A percentile compares a stretch with the other conserved stretches of the same genome.
Conservation (phyloP, 345 rosid species). For the Streptanthus diversifolius region DNA sequence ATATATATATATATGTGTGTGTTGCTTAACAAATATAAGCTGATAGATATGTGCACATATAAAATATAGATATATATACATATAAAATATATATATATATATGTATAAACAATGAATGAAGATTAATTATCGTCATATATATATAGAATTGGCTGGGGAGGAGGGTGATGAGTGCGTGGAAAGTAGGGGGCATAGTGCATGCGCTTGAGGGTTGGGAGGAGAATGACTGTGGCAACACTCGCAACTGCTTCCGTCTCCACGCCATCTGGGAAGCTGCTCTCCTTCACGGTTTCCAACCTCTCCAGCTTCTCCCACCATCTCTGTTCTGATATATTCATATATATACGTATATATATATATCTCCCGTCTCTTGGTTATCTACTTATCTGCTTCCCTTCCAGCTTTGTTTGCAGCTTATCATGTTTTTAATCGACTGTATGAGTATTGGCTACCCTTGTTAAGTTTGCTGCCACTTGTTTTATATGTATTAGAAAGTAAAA, state of each 20-base stretch:
- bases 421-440: neutral
- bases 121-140: neutral
- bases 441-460: neutral
- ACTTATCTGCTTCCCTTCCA: neutral
- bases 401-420: neutral
- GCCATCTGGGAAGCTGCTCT: constrained; percentile 48
- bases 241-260: constrained; percentile 16
- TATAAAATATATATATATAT: neutral
- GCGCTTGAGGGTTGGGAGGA: constrained; percentile 47
- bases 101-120: too few species aligned
- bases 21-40: neutral
- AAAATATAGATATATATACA: too few species aligned
- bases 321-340: neutral
- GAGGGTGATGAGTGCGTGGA: constrained; percentile 48
- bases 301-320: constrained; percentile 3
- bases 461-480: neutral
- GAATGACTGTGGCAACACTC: constrained; percentile 43
- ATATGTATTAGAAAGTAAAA: neutral
- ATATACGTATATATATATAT: too few species aligned
- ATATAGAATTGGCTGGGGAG: constrained; percentile 48
- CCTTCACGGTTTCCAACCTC: constrained; percentile 47
- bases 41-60: neutral
- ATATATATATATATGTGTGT: too few species aligned
- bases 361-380: neutral
- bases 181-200: constrained; percentile 46